Conservation (phyloP, 2,329 filamentous ascomycete genomes). For the Penicillium sp. region DNA sequence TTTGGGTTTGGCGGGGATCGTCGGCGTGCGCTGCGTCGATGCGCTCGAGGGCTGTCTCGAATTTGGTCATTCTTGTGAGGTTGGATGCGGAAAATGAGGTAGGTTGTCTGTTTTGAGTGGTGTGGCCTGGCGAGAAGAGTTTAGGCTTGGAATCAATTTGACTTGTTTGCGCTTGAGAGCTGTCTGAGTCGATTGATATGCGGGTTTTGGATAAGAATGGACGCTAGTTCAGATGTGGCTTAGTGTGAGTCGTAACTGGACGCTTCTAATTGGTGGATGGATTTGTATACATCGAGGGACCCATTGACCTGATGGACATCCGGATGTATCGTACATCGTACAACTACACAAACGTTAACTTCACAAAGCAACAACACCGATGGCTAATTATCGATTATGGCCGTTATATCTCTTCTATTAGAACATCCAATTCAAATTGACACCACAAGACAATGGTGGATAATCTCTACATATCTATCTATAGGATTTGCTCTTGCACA, state of each 20-base stretch:
- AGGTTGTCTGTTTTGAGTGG: not conserved
- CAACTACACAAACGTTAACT: not conserved
- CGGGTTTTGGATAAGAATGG: not conserved
- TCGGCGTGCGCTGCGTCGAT: constrained; percentile 72
- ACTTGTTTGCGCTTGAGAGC: not conserved
- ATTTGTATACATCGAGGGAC: not conserved
- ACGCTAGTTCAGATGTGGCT: not conserved
- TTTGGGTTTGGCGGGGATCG: constrained; percentile 57
- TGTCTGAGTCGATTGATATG: not conserved
- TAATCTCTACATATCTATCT: constrained; percentile 6
- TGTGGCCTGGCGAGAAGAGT: not conserved
- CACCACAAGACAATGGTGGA: not conserved
- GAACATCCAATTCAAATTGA: not conserved
- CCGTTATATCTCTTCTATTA: not conserved
- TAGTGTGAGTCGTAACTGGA: not conserved
- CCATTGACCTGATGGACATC: too few relatives aligned
- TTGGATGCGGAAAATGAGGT: not conserved
- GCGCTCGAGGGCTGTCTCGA: constrained; percentile 54
- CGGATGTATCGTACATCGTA: not conserved
- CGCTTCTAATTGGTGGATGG: not conserved
- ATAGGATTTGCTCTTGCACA: constrained; percentile 3
- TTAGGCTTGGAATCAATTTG: not conserved
- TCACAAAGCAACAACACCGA: not conserved
- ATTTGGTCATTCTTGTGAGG: constrained; percentile 29
- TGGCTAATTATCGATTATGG: not conserved